These are phyloP conservation scores for Diatrype stigma DNA, from an alignment of 2,329 filamentous ascomycete species.

Conservation along the genomic window DNA sequence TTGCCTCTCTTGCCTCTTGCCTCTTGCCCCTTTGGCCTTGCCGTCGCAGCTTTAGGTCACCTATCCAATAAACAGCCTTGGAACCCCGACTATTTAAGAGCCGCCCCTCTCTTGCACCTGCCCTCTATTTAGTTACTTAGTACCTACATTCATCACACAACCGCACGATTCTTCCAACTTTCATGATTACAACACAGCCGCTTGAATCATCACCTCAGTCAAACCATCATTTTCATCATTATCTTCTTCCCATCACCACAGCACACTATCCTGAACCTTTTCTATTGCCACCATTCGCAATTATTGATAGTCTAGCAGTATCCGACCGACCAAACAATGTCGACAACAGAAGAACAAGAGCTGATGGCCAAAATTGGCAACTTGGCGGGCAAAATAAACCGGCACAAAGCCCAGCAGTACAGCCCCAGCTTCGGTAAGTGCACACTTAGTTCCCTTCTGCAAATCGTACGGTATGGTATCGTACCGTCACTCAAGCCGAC, in stretches of 20 bases:
- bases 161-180: no score
- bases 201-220: background rate
- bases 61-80: background rate
- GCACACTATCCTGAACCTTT: background rate
- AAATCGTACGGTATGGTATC: no score
- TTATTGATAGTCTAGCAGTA: background rate
- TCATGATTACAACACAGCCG: background rate
- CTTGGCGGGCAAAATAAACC: conserved; percentile 65
- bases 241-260: background rate
- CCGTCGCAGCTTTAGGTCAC: background rate
- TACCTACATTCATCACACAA: no score
- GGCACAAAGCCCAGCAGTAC: conserved; percentile 64
- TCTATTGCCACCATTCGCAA: background rate
- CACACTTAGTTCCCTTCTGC: background rate
- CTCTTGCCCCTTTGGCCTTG: background rate
- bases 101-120: background rate
- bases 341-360: conserved; percentile 42
- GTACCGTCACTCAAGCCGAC: no score
- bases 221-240: no score
- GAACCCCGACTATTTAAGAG: background rate
- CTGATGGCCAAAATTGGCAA: conserved; percentile 51
- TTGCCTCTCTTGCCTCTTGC: background rate
- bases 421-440: conserved; percentile 29
- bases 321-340: conserved; percentile 15
- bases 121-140: background rate